Percentiles rank a stretch among this genome's conserved stretches.
Evolutionary conservation across 345 rosid species (phyloP).

Genomic region (Acer negundo): DNA sequence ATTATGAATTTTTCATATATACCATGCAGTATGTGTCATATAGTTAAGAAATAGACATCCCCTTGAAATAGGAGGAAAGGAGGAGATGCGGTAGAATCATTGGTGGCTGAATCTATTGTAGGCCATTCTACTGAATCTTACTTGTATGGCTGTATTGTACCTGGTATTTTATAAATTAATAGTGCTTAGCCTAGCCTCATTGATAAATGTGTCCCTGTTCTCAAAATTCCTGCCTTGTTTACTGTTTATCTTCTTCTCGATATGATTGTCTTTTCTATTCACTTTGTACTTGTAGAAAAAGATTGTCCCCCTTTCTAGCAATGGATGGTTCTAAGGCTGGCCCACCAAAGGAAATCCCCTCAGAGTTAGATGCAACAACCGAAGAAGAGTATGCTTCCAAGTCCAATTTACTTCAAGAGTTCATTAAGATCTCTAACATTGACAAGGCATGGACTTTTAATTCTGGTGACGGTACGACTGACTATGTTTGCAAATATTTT

Average conservation of each 20-base stretch:
- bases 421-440: slow-evolving; percentile 54
- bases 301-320: slow-evolving; percentile 29
- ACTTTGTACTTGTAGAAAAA: slow-evolving; percentile 34
- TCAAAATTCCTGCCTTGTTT: neutral
- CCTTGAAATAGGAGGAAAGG: neutral
- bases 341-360: slow-evolving; percentile 35
- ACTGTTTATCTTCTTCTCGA: neutral
- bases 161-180: neutral
- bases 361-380: slow-evolving; percentile 49
- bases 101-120: neutral
- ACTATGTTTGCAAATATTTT: neutral
- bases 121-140: neutral
- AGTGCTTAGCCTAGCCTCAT: neutral
- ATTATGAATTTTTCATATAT: neutral
- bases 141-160: neutral
- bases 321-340: slow-evolving; percentile 54
- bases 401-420: slow-evolving; percentile 77
- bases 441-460: slow-evolving; percentile 84
- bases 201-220: neutral
- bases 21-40: neutral
- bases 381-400: slow-evolving; percentile 72
- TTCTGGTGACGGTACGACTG: slow-evolving; percentile 48
- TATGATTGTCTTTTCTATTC: slow-evolving; percentile 18
- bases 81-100: neutral
- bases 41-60: neutral